Evolutionary conservation across 179 eudicot species (phyloP), one percentile per base, ranked within the genome.

Genomic region (Camellia oleifera): DNA sequence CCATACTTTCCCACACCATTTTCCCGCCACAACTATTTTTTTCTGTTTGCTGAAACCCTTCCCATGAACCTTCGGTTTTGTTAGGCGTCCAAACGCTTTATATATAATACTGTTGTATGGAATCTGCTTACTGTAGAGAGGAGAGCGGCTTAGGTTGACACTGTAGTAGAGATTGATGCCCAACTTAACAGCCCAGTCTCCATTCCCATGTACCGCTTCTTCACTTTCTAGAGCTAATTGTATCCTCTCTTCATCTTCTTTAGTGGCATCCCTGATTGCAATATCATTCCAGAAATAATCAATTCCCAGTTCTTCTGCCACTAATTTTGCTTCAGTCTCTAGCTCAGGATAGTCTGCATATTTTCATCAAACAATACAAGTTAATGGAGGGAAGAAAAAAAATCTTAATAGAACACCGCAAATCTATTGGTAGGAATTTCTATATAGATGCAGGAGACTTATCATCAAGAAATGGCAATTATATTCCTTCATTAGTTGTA

Each of bases 1-100:
- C 98, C 98, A 95, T 62, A 94, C 98, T 91, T 87, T 95, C 66
- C 98, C 98, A 64, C 98, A 95, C 98, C 98, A 95, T 87, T 88
- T 93, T 70, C 98, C 98, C 18, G 94, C 98, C 82, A 94, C 87
- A 20, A 89, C 85, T 26, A 90, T 83, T 76, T 90, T 94, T 79
- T 84, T 94, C 88, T 91, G 99, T 85, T 88, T 88, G 32, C 92
- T 88, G 66, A 82, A 75, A 26, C 90, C 82, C 83, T 74, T 91
- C 69, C 85, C 88, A 54, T 62, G 69, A 61, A 77, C 53, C 65
- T 90, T 86, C 20, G 78, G 72, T 63, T 86, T 80, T 26, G 75
- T 78, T 60, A 83, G 78, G 50, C 93, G 88, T 20, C 99, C 98
- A 85, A 96, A 96, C 14, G 92, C 98, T 65, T 74, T 90, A 80